These are phyloP conservation scores for Alternaria angustiovoidea DNA, from an alignment of 2,329 filamentous ascomycete species.

Conservation along the genomic window DNA sequence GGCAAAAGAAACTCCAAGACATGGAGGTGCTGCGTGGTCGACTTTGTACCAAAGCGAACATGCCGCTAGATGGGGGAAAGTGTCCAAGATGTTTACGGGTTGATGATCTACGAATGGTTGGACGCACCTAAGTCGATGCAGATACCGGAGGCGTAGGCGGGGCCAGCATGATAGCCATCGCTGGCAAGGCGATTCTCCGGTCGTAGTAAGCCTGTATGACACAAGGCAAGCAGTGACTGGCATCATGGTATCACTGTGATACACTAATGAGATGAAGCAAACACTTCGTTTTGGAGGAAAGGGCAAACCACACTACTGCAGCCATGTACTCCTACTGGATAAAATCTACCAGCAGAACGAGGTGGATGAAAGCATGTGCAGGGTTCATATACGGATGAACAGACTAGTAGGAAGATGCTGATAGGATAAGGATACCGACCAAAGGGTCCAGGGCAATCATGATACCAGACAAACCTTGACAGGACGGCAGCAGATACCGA, in stretches of 20 bases:
- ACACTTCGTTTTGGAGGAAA: neutral
- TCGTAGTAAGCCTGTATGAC: neutral
- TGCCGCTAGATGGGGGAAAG: neutral
- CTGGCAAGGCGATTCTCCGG: neutral
- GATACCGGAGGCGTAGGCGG: neutral
- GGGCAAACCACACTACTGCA: conserved; percentile 3
- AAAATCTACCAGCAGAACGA: neutral
- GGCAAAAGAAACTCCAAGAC: neutral
- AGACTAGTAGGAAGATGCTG: neutral
- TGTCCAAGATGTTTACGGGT: neutral
- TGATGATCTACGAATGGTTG: neutral
- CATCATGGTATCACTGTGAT: conserved; percentile 1
- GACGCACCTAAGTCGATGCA: conserved; percentile 2
- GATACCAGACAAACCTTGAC: neutral
- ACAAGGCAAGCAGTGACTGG: conserved; percentile 2
- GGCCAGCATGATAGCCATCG: neutral
- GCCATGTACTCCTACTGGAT: neutral
- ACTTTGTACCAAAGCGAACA: conserved; percentile 4
- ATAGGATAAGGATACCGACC: neutral
- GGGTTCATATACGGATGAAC: neutral
- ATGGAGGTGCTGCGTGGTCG: neutral
- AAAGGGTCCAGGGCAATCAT: neutral
- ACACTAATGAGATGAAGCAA: conserved; percentile 8
- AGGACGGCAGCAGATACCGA: neutral
- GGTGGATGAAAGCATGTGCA: neutral